Conservation (phyloP, 2,329 filamentous ascomycete species). For the Corynespora cassiicola region DNA sequence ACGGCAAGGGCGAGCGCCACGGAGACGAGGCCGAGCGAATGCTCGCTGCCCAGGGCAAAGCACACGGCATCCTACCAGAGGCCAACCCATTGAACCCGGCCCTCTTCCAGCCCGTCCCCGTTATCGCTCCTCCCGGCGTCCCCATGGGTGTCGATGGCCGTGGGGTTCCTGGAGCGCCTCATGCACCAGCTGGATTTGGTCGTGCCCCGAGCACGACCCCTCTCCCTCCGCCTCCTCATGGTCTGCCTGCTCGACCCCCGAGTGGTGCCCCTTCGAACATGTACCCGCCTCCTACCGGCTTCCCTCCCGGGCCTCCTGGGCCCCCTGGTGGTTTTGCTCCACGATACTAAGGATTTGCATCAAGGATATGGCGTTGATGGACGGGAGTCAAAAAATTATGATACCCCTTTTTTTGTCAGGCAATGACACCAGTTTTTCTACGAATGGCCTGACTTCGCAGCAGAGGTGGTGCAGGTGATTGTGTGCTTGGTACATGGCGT, state of each 20-base stretch:
- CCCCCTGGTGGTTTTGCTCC: slow-evolving; percentile 26
- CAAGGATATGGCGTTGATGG: too few species aligned
- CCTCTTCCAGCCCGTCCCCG: slow-evolving; percentile 61
- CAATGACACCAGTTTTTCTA: too few species aligned
- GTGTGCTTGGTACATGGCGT: too few species aligned
- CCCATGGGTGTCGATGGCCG: slow-evolving; percentile 48
- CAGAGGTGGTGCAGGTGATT: too few species aligned
- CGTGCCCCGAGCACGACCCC: slow-evolving; percentile 43
- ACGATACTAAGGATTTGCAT: too few species aligned
- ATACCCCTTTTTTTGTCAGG: too few species aligned
- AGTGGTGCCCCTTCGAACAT: slow-evolving; percentile 63
- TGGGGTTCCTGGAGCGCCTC: slow-evolving; percentile 45
- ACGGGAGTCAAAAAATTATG: too few species aligned
- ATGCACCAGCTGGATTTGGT: slow-evolving; percentile 48
- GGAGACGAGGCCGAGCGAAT: slow-evolving; percentile 93
- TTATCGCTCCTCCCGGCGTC: slow-evolving; percentile 30
- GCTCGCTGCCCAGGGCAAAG: slow-evolving; percentile 89
- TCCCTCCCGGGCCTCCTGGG: slow-evolving; percentile 18
- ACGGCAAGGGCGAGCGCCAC: slow-evolving; percentile 95
- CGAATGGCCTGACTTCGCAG: too few species aligned
- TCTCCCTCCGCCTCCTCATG: slow-evolving; percentile 66
- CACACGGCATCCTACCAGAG: slow-evolving; percentile 88
- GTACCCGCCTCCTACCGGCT: slow-evolving; percentile 35
- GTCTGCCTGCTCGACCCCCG: slow-evolving; percentile 72
- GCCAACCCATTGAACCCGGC: slow-evolving; percentile 77